Evolutionary conservation across 2,329 filamentous ascomycete genomes (phyloP), one percentile per base, ranked within the genome.

Genomic region (Blastomyces parvus): DNA sequence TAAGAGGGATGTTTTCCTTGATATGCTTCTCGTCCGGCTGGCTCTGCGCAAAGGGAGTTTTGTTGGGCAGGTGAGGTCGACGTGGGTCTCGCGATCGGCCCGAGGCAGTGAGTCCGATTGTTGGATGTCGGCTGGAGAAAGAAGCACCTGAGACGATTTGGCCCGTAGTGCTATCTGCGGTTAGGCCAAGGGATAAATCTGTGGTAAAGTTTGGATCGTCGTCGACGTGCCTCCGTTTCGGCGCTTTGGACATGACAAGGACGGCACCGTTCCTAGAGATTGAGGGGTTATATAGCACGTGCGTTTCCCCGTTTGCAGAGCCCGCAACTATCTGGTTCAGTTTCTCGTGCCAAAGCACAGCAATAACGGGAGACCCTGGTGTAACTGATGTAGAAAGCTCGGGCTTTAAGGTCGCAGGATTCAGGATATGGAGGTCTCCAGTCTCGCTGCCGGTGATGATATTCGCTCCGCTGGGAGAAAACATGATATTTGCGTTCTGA

Each of bases 281-380:
- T n/a, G 81, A 84, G 1, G 94, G 94, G 71, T 89, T 93, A 79
- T 94, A 99, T 58, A 99, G 86, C 52, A 97, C 84, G 71, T 92
- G 93, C 0, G 89, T 91, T 75, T 95, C 89, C 63, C 88, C 87
- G 71, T 97, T 96, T 61, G 91, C 91, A 56, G 93, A 97, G 64
- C 92, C 93, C 9, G 93, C 96, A 67, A 97, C 77, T 70, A 99
- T 96, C 73, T 99, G 94, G 74, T 99, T 97, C 72, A 99, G 86
- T 75, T 91, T 96, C 25, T 89, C 83, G 71, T 99, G 93, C 94
- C 94, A 99, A 66, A 89, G 81, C 33, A 96, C 90, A 1, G 87
- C 86, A 66, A 97, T 89, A 9, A 99, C 79, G 0, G 93, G 84
- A 6, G 87, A 89, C 17, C 88, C 88, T 0, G 91, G 88, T 0